Evolutionary conservation across 805 yeast genomes (phyloP), one percentile per base, ranked within the genome.

Genomic region (Candida xiaguanensis): DNA sequence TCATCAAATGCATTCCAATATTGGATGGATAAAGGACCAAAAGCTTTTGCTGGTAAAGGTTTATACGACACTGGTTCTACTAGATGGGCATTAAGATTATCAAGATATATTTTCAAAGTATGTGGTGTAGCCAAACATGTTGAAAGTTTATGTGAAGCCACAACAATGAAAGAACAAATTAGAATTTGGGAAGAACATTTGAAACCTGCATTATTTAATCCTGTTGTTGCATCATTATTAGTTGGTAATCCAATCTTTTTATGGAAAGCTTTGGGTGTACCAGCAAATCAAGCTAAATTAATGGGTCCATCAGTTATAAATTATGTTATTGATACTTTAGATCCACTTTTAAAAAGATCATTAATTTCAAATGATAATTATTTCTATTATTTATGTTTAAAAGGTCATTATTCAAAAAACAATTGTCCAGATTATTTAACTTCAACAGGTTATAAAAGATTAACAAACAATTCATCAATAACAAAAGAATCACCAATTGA

Each of bases 201-300:
- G 39, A 77, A 79, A 46, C 93, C 93, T 4, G 76, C 83, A 3
- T 67, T 86, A 34, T 77, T 84, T 63, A 82, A 82, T 52, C 85
- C 86, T 15, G 49, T 82, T 36, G 81, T 85, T 39, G 79, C 85
- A 13, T 76, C 77, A 36, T 52, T 83, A 20, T 64, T 86, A 36
- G 74, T 86, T 30, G 89, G 89, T n/a, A 86, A 85, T 58, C 90
- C 91, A 15, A 58, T 85, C n/a, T 85, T 85, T 57, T 67, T 86
- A 42, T 85, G 95, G 95, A 85, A 83, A 56, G 95, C 95, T 0
- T 69, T 86, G 17, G 95, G 95, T n/a, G 95, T 85, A 34, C 95
- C 95, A 5, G 77, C 81, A 6, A 85, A 86, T 55, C 95, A 85
- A 64, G 89, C 93, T 5, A 67, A 77, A 20, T 75, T 86, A 82